These are phyloP conservation scores for Thalassiosira profunda DNA, from an alignment of 108 stramenopile genomes.

Conservation along the genomic window DNA sequence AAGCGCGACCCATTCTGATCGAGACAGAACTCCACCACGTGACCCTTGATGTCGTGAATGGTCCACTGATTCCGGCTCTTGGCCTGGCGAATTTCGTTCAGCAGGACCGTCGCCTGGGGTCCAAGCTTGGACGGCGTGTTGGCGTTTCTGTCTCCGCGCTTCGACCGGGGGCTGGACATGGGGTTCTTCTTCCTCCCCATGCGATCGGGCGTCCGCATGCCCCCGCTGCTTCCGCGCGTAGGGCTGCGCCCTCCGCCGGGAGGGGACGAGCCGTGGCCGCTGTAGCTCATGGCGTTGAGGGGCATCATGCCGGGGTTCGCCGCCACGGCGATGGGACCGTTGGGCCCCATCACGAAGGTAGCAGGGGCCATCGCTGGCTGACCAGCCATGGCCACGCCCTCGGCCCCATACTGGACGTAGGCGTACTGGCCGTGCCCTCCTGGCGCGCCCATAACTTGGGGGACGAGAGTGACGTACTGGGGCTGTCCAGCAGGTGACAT, in stretches of 20 bases:
- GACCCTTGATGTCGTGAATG: conserved; percentile 67
- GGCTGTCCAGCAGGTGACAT: conserved; percentile 20
- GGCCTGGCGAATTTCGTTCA: conserved; percentile 76
- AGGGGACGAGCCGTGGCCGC: neutral
- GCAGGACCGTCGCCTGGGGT: conserved; percentile 45
- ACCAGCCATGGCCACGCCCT: conserved; percentile 26
- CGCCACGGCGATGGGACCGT: conserved; percentile 2
- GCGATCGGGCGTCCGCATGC: neutral
- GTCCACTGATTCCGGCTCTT: conserved; percentile 86
- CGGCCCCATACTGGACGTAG: conserved; percentile 52
- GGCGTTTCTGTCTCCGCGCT: conserved; percentile 44
- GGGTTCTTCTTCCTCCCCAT: conserved; percentile 22
- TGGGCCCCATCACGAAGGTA: conserved; percentile 1
- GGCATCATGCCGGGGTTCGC: conserved; percentile 1
- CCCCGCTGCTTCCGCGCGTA: neutral
- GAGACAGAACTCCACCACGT: conserved; percentile 93
- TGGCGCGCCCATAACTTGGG: conserved; percentile 23
- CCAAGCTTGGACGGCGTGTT: conserved; percentile 46
- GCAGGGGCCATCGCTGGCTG: conserved; percentile 12
- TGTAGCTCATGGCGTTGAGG: neutral
- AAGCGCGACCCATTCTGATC: conserved; percentile 99
- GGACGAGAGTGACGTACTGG: conserved; percentile 70
- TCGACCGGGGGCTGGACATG: conserved; percentile 25
- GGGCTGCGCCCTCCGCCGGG: neutral
- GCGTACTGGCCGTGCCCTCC: conserved; percentile 53